Evolutionary conservation across 495 filamentous ascomycete species (phyloP), one percentile per base, ranked within the genome.

Genomic region (Acidiella bohemica): DNA sequence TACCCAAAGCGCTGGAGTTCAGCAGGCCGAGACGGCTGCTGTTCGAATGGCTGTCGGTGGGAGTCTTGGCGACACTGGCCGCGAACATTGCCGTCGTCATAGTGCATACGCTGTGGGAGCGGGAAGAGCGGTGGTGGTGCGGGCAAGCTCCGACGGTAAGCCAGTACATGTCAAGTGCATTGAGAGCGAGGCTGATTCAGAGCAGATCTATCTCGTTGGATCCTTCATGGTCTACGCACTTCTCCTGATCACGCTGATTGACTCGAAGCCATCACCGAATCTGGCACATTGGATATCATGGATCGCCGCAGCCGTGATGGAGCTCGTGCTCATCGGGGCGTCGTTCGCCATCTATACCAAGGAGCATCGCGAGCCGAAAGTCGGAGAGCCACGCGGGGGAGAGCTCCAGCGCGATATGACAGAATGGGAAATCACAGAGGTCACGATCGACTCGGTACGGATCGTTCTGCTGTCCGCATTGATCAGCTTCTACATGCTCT

Each of bases 41-140:
- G 24, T 93, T 94, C 60, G 73, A 77, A 53, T 87, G 71, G 68
- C 58, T 88, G 11, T 77, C 84, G 21, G 62, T 72, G 5, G 69
- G 63, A 6, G 61, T 81, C 4, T 66, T 85, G 20, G 50, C 78
- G 39, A 84, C 82, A 12, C 81, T 90, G 39, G 57, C 87, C 32
- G 81, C 64, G 32, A 84, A 85, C 61, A 73, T 79, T 28, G 66
- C 65, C 33, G 76, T 82, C 52, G 77, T 92, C 49, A 73, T 90
- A 32, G 41, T 72, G 39, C 90, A 86, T 67, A 80, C 84, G 43
- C 64, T 93, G 41, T 47, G 68, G 12, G 61, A 68, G 39, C 66
- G 68, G 36, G 65, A 78, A 20, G 66, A 81, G 47, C 66, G 74
- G 28, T 95, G 87, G 86, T 95, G 87, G 90, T 90, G 84, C 55